Evolutionary conservation across 208 protist species (phyloP).

Genomic region (Spongospora subterranea): DNA sequence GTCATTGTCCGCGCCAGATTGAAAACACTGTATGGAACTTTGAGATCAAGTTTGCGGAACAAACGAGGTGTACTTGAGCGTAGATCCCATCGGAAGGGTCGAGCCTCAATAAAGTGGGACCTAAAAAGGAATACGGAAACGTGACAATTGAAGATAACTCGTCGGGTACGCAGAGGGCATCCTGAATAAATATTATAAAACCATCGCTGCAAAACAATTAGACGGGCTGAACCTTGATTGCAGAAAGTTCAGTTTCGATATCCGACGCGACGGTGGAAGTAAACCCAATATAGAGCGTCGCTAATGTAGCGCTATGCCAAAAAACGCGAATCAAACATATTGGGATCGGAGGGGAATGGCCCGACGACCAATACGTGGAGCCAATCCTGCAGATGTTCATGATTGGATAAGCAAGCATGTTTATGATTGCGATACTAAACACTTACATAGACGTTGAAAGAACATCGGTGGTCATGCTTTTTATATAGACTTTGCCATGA

Average conservation of each 20-base stretch:
- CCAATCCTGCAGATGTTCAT: background rate
- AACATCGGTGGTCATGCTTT: background rate
- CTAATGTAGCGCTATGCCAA: background rate
- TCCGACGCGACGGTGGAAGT: background rate
- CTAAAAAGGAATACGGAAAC: background rate
- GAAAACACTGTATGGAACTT: too few species aligned
- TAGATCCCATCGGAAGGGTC: constrained; percentile 13
- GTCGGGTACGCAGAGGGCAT: too few species aligned
- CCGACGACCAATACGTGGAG: background rate
- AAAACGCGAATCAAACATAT: constrained; percentile 31
- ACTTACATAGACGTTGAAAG: too few species aligned
- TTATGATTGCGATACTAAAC: too few species aligned
- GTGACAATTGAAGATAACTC: background rate
- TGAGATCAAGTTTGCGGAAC: too few species aligned
- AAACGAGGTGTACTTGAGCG: background rate
- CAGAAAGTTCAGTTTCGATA: background rate
- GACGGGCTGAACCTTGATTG: background rate
- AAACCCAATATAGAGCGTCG: background rate
- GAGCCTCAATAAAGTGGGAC: background rate
- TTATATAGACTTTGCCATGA: constrained; percentile 33
- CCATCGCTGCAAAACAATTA: background rate
- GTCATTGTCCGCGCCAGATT: too few species aligned
- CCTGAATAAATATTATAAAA: background rate
- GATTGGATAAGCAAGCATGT: background rate
- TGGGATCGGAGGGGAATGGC: background rate